phyloP scores from a whole-genome alignment of 352 stramenopile genomes.

The Thalassiosira livingstoniorum region DNA sequence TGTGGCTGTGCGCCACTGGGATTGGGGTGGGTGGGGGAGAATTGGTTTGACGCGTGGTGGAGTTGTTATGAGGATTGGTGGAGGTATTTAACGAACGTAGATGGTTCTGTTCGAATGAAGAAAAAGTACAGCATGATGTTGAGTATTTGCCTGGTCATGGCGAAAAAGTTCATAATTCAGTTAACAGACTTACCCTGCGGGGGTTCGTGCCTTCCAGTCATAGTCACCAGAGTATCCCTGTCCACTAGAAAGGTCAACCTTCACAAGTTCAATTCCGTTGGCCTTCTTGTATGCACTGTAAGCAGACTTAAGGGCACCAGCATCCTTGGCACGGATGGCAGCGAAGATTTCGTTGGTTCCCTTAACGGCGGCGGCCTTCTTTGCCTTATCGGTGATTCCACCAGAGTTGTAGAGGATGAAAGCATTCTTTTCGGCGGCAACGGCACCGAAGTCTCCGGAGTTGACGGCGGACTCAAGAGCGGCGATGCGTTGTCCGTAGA shows the following conservation, averaged over 20 bases:
- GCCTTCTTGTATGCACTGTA: constrained; percentile 81
- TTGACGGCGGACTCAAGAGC: constrained; percentile 80
- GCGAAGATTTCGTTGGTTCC: constrained; percentile 84
- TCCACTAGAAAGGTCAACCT: constrained; percentile 58
- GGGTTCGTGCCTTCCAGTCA: constrained; percentile 79
- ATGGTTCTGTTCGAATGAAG: constrained; percentile 47
- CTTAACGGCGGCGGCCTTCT: constrained; percentile 75
- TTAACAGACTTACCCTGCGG: constrained; percentile 65
- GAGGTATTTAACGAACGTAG: constrained; percentile 67
- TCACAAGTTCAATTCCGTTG: constrained; percentile 70
- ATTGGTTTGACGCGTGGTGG: constrained; percentile 5
- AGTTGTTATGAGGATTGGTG: constrained; percentile 29
- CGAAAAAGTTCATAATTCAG: constrained; percentile 19
- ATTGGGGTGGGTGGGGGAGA: neutral
- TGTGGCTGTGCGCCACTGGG: too few relatives aligned
- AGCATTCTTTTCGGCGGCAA: constrained; percentile 87
- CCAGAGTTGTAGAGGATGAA: constrained; percentile 90
- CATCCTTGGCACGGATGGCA: constrained; percentile 79
- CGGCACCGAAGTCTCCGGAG: constrained; percentile 84
- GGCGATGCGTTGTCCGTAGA: constrained; percentile 86
- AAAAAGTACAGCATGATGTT: neutral
- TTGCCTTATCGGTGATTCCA: constrained; percentile 76
- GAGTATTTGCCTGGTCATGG: neutral
- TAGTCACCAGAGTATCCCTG: constrained; percentile 86
- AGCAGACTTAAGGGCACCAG: constrained; percentile 77